These are phyloP conservation scores for Zygoascus hellenicus DNA, from an alignment of 1,139 yeast genomes.

Conservation along the genomic window DNA sequence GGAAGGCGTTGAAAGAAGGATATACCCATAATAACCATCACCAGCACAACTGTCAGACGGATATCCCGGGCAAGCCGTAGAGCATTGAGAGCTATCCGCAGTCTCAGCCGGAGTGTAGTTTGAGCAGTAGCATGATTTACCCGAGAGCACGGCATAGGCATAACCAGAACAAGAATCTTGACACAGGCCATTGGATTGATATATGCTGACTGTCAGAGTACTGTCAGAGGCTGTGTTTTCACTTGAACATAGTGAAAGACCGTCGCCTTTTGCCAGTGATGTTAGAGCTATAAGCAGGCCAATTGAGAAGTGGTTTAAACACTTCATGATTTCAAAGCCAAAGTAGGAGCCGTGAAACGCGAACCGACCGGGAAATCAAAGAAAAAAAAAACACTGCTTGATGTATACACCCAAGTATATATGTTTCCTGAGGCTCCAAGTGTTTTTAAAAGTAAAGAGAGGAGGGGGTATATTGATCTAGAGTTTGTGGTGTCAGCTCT, in stretches of 20 bases:
- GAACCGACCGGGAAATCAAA: neutral
- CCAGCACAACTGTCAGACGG: slow-evolving; percentile 38
- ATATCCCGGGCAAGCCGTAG: slow-evolving; percentile 50
- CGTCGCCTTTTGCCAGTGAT: neutral
- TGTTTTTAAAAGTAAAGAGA: too few relatives aligned
- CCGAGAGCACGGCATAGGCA: slow-evolving; percentile 52
- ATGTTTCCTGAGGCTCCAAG: too few relatives aligned
- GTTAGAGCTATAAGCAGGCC: neutral
- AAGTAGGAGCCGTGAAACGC: neutral
- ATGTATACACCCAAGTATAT: neutral
- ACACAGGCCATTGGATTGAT: slow-evolving; percentile 54
- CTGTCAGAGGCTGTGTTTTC: slow-evolving; percentile 39
- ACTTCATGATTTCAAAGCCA: neutral
- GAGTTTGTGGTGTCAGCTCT: too few relatives aligned
- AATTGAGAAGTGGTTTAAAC: neutral
- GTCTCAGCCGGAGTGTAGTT: slow-evolving; percentile 44
- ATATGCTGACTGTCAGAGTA: slow-evolving; percentile 29
- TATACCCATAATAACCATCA: slow-evolving; percentile 41
- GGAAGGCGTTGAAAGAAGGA: slow-evolving; percentile 35
- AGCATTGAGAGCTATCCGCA: slow-evolving; percentile 37
- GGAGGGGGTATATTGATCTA: too few relatives aligned
- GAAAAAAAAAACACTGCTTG: neutral
- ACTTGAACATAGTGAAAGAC: slow-evolving; percentile 40
- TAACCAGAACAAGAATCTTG: slow-evolving; percentile 46
- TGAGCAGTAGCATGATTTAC: slow-evolving; percentile 56